A percentile compares a stretch with the other conserved stretches of the same genome.
Conservation (phyloP, 176 grass and related monocot genomes). For the Puya raimondii region DNA sequence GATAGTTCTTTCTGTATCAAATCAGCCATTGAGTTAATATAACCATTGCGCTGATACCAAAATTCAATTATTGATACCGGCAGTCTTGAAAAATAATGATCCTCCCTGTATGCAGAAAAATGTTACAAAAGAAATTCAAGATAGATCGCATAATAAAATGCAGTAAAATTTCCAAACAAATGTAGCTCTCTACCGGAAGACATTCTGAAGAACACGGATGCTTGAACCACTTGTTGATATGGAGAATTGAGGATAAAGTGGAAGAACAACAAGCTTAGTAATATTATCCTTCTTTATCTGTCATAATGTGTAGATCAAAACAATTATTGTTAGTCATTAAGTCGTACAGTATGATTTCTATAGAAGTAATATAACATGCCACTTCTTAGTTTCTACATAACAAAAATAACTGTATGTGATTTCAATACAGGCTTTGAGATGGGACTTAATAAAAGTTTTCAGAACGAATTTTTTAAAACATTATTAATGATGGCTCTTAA, state of each 20-base stretch:
- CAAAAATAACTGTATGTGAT: too few species aligned
- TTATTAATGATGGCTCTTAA: background rate
- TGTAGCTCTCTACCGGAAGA: conserved; percentile 41
- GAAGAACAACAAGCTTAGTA: conserved; percentile 84
- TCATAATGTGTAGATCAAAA: conserved; percentile 5
- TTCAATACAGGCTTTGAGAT: background rate
- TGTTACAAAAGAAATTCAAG: background rate
- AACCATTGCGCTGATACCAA: conserved; percentile 91
- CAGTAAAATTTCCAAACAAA: conserved; percentile 7
- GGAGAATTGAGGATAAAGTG: conserved; percentile 96
- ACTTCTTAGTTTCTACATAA: too few species aligned
- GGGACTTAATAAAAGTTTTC: background rate
- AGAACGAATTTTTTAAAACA: background rate
- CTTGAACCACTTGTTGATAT: conserved; percentile 98
- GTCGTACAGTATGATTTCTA: background rate
- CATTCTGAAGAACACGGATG: conserved; percentile 70
- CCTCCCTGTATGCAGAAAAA: conserved; percentile 50
- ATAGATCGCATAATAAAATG: background rate
- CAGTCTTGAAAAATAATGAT: conserved; percentile 70
- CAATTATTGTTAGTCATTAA: background rate
- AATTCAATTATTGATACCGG: conserved; percentile 89
- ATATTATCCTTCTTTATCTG: conserved; percentile 93
- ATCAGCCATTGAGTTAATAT: conserved; percentile 92
- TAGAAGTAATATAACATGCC: too few species aligned
- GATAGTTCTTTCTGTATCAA: conserved; percentile 67